A percentile compares a stretch with the other conserved stretches of the same genome.
These are phyloP conservation scores for Pisolithus albus DNA, from an alignment of 768 basidiomycete genomes.

Conservation along the genomic window DNA sequence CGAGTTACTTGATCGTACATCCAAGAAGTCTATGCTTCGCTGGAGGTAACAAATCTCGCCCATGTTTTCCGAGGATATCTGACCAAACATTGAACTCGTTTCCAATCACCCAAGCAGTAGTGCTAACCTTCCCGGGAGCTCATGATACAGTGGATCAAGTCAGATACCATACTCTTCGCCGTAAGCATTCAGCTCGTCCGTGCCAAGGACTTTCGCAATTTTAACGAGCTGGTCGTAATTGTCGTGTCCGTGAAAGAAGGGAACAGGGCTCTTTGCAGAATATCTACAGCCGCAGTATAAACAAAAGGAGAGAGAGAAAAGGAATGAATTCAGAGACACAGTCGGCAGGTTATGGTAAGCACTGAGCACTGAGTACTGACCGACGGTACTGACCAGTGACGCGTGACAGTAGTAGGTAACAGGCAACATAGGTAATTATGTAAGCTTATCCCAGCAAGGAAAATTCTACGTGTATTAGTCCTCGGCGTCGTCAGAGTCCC, in stretches of 20 bases:
- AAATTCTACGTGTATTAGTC: no score
- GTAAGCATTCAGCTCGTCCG: constrained; percentile 89
- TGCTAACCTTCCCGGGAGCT: constrained; percentile 75
- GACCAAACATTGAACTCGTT: constrained; percentile 2
- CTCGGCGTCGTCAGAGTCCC: no score
- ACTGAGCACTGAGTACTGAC: no score
- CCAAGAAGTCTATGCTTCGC: constrained; percentile 96
- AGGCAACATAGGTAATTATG: no score
- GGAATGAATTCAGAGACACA: not conserved
- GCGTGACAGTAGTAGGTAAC: no score
- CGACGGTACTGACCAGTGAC: no score
- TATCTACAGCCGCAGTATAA: constrained; percentile 48
- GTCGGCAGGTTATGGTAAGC: not conserved
- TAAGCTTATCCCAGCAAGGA: no score
- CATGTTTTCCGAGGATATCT: constrained; percentile 93
- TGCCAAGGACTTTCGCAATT: constrained; percentile 95
- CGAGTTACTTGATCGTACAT: constrained; percentile 26
- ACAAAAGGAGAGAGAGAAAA: not conserved
- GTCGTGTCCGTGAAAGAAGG: constrained; percentile 99
- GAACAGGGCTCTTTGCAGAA: constrained; percentile 99
- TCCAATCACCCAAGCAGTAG: not conserved
- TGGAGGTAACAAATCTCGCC: constrained; percentile 93
- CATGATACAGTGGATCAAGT: constrained; percentile 81
- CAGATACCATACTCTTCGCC: constrained; percentile 52
- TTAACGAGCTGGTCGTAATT: constrained; percentile 98